Base-by-base conservation (phyloP, 768 basidiomycete genomes). In the Pholiota microspora region DNA sequence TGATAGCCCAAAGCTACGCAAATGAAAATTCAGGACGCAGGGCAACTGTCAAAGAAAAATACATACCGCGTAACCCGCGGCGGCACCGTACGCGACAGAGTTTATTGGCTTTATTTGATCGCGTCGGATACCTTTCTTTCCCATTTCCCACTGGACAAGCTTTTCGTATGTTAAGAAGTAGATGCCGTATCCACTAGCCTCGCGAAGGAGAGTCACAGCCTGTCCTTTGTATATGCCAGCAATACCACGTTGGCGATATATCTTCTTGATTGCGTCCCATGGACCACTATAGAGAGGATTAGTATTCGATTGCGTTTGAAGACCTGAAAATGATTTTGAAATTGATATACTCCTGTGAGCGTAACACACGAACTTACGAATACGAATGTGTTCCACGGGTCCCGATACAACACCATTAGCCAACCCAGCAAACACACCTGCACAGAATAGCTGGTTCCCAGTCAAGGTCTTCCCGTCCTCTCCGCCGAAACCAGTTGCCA, bases 371-470 rank as follows among this genome's bases (percentile, higher is more conserved):
- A 52, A 63, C 89, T 68, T 61, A 93, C 92, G 86, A 60, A 98
- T 98, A 74, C 95, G 91, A 67, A 98, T 94, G 66, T 98, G 95
- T 69, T 98, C 95, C 15, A 98, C 95, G 5, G 95, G 96, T 1
- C 94, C 94, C 0, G 94, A 95, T 32, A 97, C 94, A 55, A 96
- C 77, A 25, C 92, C 88, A 65, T 98, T 98, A 8, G 92, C 86
- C 24, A 97, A 70, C 24, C 96, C 96, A 21, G 95, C 96, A 32
- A 84, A 73, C 3, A 93, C 83, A 59, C 96, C 96, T 15, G 93
- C 79, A 1, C 75, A 63, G 59, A 91, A 81, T 10, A 96, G 76
- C 68, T 98, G 94, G 13, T 69, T 67, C 24, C 74, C 73, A 35
- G 74, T 77, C 10, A 94, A 78, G 9, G 71, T 71, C 63, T 76